Percentiles rank a stretch among this genome's conserved stretches.
phyloP scores from a whole-genome alignment of 164 flowering plant species.

The Magnolia sinica region DNA sequence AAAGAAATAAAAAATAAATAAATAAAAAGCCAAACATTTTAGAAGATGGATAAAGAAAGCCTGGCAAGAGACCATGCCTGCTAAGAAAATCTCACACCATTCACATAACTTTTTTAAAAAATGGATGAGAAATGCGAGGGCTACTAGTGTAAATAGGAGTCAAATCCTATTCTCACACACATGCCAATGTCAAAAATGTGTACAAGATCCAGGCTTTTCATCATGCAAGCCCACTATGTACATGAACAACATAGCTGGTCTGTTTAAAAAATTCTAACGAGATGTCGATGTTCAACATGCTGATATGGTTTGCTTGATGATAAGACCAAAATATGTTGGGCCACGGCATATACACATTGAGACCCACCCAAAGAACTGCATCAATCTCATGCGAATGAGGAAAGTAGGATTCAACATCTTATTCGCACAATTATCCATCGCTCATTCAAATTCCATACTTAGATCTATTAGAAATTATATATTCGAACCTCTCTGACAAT shows the following conservation, averaged over 20 bases:
- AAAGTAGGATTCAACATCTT: background rate
- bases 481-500: slow-evolving; percentile 60
- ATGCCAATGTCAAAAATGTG: background rate
- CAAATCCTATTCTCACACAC: background rate
- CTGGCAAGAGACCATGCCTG: background rate
- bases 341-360: background rate
- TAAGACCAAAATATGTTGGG: background rate
- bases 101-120: no score
- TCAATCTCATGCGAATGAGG: background rate
- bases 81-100: no score
- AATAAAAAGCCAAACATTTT: background rate
- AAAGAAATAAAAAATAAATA: no score
- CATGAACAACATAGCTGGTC: background rate
- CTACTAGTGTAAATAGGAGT: no score
- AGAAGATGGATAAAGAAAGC: background rate
- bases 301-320: background rate
- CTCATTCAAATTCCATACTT: no score
- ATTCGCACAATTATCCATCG: background rate
- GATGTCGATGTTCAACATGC: background rate
- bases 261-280: background rate
- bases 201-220: background rate
- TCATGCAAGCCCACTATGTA: background rate
- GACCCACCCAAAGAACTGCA: background rate
- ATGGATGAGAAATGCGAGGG: no score
- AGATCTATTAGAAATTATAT: background rate